Evolutionary conservation across 345 rosid genomes (phyloP), one percentile per base, ranked within the genome.

Genomic region (Iberis pinnata): DNA sequence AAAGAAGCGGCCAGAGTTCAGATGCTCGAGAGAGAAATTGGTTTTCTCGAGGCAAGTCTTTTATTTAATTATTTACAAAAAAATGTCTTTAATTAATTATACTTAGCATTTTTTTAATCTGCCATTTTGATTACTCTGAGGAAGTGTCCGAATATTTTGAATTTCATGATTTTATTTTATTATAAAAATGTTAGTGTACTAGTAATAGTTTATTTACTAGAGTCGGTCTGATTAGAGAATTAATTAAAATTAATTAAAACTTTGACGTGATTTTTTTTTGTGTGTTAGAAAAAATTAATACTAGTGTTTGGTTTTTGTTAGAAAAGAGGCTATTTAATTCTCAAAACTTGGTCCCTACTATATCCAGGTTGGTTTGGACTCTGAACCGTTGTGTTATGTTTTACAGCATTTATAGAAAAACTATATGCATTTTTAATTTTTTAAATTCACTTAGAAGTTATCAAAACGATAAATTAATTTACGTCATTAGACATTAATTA

Each of bases 11-110:
- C 92, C n/a, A 84, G 77, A 69, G 92, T 87, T 33, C 89, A 80
- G 76, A 78, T 82, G 81, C 82, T 90, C 20, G 87, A 90, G 76
- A 76, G 96, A 70, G 96, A 90, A 58, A 84, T 84, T 61, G 73
- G 92, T 64, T 80, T 84, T 63, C 92, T 90, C 48, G 80, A 87
- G 96, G 98, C 81, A 74, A 65, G 78, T 56, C 31, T 13, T 29
- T 18, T 8, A 29, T 43, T 29, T 18, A 8, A 38, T 22, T 20
- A 26, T 24, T 37, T n/a, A n/a, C n/a, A n/a, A n/a, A 8, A 39
- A 29, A 6, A 6, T 5, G 33, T 29, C 8, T 5, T 29, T 29
- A 29, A 29, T 29, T 22, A 22, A 22, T 3, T 22, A 22, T 22
- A 22, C 6, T 22, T 22, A 2, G 6, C 25, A 22, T 52, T 39